Conservation (phyloP, 208 protist species). For the Trichomonas tenax region DNA sequence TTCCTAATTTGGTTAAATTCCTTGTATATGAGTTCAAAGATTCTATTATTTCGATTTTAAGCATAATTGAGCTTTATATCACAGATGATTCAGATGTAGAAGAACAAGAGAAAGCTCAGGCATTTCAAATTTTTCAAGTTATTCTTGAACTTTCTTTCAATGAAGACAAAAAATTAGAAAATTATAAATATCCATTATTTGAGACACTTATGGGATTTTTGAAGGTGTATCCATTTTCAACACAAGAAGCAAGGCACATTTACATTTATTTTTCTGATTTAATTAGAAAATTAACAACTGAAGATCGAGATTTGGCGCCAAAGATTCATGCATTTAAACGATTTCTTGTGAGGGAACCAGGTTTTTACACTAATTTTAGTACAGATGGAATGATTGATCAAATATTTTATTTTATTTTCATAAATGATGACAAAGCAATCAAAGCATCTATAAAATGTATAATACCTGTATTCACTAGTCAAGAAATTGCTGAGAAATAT, state of each 20-base stretch:
- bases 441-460: background rate
- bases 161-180: background rate
- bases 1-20: background rate
- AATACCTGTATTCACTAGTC: background rate
- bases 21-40: background rate
- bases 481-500: background rate
- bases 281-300: background rate
- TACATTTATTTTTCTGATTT: background rate
- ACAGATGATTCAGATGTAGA: background rate
- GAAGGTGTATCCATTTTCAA: background rate
- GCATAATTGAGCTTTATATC: background rate
- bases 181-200: background rate
- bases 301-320: background rate
- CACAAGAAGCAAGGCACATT: background rate
- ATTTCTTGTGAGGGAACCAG: background rate
- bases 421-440: background rate
- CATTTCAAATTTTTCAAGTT: background rate
- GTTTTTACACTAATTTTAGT: background rate
- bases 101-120: background rate
- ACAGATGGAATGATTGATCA: background rate
- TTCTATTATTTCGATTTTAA: background rate
- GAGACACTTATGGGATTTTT: background rate
- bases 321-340: background rate
- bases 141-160: background rate
- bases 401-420: background rate